Base-by-base conservation (phyloP, 495 filamentous ascomycete species). In the Neurospora sp. region DNA sequence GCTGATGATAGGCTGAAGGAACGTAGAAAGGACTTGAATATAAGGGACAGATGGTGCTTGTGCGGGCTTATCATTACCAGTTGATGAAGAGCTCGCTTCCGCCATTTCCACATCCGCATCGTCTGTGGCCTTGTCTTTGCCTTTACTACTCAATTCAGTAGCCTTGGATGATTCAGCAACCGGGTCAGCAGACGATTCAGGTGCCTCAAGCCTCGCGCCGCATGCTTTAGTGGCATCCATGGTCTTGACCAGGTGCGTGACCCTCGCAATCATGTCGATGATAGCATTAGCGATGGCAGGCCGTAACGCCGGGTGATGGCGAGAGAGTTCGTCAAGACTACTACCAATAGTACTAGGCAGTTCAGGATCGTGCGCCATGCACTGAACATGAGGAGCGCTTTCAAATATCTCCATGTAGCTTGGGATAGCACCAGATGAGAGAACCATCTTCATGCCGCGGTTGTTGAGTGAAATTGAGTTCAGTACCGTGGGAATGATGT, bases 391-490 rank as follows among this genome's bases (percentile, higher is more conserved):
- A 4, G 90, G 89, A 6, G 94, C 90, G 74, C 92, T 97, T 81
- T 97, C 93, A 76, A 98, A 98, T 38, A 98, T 93, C 78, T 97
- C 93, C 73, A 98, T 93, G 81, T 94, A 99, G 75, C 86, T 91
- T 48, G 92, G 89, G 37, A 98, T 82, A 3, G 94, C 94, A 73
- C 88, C 84, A 0, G 95, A 97, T 2, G 90, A 87, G 72, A 94
- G 89, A 77, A 99, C 96, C 76, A 98, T 88, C 75, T 93, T 90
- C 85, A 97, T 89, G n/a, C 96, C 96, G 22, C 87, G 83, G 44
- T 92, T 88, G 72, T 97, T 97, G 69, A 99, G 83, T 76, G 94
- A 99, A 65, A 99, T 95, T 5, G 96, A 95, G 20, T 96, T 95
- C 78, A 98, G 91, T 6, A 94, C 94, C 69, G 89, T 86, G 6